Conservation (phyloP, 805 yeast genomes). For the Candida gorgasii region DNA sequence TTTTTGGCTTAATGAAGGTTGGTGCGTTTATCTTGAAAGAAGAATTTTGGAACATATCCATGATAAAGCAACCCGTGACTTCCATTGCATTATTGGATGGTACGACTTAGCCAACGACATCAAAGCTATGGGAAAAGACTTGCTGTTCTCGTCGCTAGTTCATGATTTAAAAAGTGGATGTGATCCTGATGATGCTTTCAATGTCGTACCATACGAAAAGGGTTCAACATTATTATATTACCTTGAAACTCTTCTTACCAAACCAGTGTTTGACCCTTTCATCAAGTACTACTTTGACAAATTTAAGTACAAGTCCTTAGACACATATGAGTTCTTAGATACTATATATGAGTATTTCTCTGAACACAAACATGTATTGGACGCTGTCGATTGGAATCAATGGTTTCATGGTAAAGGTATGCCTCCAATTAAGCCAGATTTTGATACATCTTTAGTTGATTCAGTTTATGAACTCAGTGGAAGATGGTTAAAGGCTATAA, state of each 20-base stretch:
- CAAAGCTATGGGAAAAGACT: constrained; percentile 58
- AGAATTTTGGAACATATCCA: constrained; percentile 76
- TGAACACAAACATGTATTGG: constrained; percentile 52
- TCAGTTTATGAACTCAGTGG: constrained; percentile 65
- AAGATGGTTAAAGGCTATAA: constrained; percentile 56
- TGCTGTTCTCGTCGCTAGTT: constrained; percentile 62
- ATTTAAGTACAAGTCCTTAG: constrained; percentile 70
- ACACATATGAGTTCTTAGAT: constrained; percentile 79
- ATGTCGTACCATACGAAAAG: constrained; percentile 87
- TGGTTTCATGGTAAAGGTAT: constrained; percentile 85
- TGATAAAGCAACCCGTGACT: constrained; percentile 77
- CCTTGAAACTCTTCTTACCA: constrained; percentile 66
- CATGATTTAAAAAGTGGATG: constrained; percentile 67
- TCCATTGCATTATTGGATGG: constrained; percentile 88
- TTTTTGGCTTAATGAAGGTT: constrained; percentile 93
- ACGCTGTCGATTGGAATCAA: constrained; percentile 76
- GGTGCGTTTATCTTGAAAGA: constrained; percentile 92
- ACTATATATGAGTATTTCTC: constrained; percentile 66
- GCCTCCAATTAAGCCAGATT: constrained; percentile 79
- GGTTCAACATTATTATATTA: constrained; percentile 79
- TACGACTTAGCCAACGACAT: constrained; percentile 70
- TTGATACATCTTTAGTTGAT: constrained; percentile 77
- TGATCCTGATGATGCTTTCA: constrained; percentile 90
- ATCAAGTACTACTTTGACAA: constrained; percentile 73
- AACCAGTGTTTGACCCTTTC: constrained; percentile 69